Conservation (phyloP, 2,329 filamentous ascomycete genomes). For the Tolypocladium guangdongense region DNA sequence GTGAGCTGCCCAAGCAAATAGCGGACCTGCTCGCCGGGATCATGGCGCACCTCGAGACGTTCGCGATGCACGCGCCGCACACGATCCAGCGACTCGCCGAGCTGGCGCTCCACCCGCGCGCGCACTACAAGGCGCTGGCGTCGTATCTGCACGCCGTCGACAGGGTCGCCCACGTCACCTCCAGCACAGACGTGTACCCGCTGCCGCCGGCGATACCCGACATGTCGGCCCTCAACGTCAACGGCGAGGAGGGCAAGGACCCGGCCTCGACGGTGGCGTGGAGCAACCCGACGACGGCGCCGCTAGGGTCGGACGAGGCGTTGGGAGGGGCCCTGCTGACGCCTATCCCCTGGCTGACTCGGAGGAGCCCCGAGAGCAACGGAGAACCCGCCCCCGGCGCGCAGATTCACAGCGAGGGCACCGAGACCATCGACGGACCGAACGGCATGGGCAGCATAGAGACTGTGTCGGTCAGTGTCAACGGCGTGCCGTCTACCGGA, state of each 20-base stretch:
- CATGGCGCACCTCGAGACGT: slow-evolving; percentile 52
- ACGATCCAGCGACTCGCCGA: slow-evolving; percentile 89
- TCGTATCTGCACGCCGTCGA: slow-evolving; percentile 86
- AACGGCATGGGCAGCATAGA: slow-evolving; percentile 71
- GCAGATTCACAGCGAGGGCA: slow-evolving; percentile 57
- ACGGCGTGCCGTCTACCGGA: slow-evolving; percentile 49
- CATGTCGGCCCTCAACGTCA: slow-evolving; percentile 44
- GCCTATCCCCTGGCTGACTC: slow-evolving; percentile 79
- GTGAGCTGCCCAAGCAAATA: slow-evolving; percentile 52
- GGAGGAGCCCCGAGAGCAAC: slow-evolving; percentile 20
- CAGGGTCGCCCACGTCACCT: slow-evolving; percentile 82
- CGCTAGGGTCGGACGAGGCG: slow-evolving; percentile 74
- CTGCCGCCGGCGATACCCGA: slow-evolving; percentile 58
- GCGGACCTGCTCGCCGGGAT: slow-evolving; percentile 51
- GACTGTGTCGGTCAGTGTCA: slow-evolving; percentile 67
- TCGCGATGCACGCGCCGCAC: slow-evolving; percentile 69
- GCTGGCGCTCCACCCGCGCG: slow-evolving; percentile 63
- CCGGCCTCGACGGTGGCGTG: slow-evolving; percentile 31
- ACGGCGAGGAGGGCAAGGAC: slow-evolving; percentile 44
- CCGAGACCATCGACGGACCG: slow-evolving; percentile 70
- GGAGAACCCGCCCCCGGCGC: slow-evolving; percentile 18
- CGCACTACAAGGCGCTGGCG: slow-evolving; percentile 71
- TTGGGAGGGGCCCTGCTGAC: slow-evolving; percentile 85
- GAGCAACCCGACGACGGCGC: slow-evolving; percentile 33
- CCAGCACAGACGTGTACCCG: slow-evolving; percentile 68